These are phyloP conservation scores for Musa itinerans DNA, from an alignment of 176 grass and related monocot genomes.

Conservation along the genomic window DNA sequence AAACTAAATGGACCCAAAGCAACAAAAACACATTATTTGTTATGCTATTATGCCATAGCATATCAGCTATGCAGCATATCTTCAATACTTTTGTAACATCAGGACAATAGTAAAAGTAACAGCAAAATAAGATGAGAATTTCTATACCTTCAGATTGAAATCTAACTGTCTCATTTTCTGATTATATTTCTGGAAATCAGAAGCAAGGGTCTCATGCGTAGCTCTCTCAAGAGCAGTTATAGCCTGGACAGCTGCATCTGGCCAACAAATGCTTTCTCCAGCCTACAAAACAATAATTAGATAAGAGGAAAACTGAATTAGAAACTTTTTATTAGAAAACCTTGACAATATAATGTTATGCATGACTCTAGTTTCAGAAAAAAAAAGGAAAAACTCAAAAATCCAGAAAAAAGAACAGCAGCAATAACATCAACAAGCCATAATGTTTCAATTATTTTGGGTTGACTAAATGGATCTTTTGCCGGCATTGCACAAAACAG, in stretches of 20 bases:
- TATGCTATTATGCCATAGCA: no score
- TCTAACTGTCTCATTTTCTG: conserved; percentile 91
- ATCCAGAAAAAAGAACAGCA: not conserved
- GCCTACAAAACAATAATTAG: conserved; percentile 33
- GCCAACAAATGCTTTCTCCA: conserved; percentile 47
- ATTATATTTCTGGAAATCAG: conserved; percentile 80
- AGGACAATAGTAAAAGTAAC: not conserved
- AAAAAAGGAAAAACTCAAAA: not conserved
- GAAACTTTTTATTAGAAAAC: conserved; percentile 11
- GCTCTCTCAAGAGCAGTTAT: conserved; percentile 66
- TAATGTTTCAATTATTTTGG: no score
- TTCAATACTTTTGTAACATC: not conserved
- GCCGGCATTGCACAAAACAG: no score
- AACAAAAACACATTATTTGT: no score
- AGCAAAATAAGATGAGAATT: not conserved
- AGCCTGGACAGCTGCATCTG: conserved; percentile 59
- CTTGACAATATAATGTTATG: not conserved
- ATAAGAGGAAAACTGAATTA: conserved; percentile 2
- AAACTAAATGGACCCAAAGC: no score
- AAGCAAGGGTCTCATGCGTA: conserved; percentile 50
- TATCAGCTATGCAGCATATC: not conserved
- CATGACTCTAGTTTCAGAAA: not conserved
- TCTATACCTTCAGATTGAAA: conserved; percentile 91
- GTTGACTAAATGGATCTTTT: no score
- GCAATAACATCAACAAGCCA: no score